Evolutionary conservation across 2,329 filamentous ascomycete genomes (phyloP).

Genomic region (Fusarium avenaceum): DNA sequence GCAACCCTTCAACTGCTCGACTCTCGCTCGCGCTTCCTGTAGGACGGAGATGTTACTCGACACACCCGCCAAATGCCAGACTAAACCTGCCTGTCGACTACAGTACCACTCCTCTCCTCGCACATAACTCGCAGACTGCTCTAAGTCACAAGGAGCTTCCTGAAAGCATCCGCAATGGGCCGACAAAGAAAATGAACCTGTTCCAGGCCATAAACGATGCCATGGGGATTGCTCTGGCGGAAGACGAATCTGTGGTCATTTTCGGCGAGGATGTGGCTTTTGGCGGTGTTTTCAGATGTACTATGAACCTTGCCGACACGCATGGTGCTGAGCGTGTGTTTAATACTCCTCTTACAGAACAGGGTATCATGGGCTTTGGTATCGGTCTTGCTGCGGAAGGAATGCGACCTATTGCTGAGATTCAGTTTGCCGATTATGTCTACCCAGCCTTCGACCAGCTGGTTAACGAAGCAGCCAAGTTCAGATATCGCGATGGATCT

Average conservation of each 20-base stretch:
- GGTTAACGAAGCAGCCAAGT: constrained; percentile 93
- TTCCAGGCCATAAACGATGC: constrained; percentile 96
- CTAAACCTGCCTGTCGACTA: constrained; percentile 93
- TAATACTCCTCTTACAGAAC: constrained; percentile 94
- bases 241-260: constrained; percentile 87
- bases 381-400: constrained; percentile 92
- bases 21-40: constrained; percentile 35
- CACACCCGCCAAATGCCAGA: constrained; percentile 70
- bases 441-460: constrained; percentile 95
- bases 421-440: constrained; percentile 96
- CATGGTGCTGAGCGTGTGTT: constrained; percentile 93
- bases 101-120: constrained; percentile 81
- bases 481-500: constrained; percentile 78
- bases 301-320: constrained; percentile 88
- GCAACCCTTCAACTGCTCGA: constrained; percentile 31
- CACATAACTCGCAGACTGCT: constrained; percentile 81
- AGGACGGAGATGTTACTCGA: constrained; percentile 62
- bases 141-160: constrained; percentile 80
- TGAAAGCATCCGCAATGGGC: constrained; percentile 71
- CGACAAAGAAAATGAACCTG: constrained; percentile 90
- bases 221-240: constrained; percentile 82
- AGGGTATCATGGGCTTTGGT: constrained; percentile 93
- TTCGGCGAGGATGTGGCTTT: constrained; percentile 99
- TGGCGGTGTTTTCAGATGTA: constrained; percentile 95
- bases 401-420: constrained; percentile 92